Evolutionary conservation across 2,329 filamentous ascomycete species (phyloP), one percentile per base, ranked within the genome.

Genomic region (Xylaria sp.): DNA sequence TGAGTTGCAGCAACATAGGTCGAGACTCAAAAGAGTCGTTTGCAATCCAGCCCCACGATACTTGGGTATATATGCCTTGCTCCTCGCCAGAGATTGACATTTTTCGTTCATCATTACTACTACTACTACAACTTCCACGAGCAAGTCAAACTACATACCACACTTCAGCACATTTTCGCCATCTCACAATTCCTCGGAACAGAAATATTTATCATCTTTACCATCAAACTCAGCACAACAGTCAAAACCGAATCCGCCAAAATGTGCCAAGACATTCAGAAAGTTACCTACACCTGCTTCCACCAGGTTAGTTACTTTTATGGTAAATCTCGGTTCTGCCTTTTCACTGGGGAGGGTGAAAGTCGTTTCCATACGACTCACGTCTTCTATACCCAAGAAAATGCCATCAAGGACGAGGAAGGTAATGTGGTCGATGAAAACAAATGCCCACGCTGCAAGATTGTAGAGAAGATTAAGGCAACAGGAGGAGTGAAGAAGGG

Each of bases 181-280:
- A 36, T 11, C 34, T 36, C 11, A 2, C 11, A 2, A 36, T 55
- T 47, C 5, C 42, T 19, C 17, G 19, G 17, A 47, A 17, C 39
- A 5, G 14, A 45, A 1, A 17, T 2, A 45, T 45, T 45, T 6
- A 3, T 6, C n/a, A 45, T 45, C 6, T 9, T 5, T 2, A 17
- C 6, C 5, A 4, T 6, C 2, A 47, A 47, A 17, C 17, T 19
- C 6, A 19, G 6, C 17, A 11, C 12, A 42, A 5, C 36, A 14
- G 12, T 11, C 17, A 47, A 7, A 47, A 7, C 42, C 17, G 8
- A 47, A 19, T 19, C 17, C 7, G 9, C 14, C 17, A 61, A 47
- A 5, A 68, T 68, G 62, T 68, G 66, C 12, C 66, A 65, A 14
- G 57, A 65, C 3, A 65, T 65, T 17, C 57, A 65, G 19, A 45